Percentiles rank a stretch among this genome's conserved stretches.
Conservation (phyloP, 75 land plant genomes). For the Chamaecyparis obtusa region DNA sequence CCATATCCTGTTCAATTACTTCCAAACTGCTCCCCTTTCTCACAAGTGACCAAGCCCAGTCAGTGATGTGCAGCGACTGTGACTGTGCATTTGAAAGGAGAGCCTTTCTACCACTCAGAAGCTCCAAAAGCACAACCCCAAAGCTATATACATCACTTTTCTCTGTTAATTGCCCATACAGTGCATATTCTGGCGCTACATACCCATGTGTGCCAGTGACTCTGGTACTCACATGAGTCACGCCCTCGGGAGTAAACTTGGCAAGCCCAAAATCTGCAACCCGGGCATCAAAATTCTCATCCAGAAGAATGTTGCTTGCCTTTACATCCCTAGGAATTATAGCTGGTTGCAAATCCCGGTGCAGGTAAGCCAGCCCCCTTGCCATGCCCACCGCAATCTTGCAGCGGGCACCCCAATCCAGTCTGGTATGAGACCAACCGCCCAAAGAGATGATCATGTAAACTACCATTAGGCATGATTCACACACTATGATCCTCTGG, state of each 20-base stretch:
- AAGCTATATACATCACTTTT: conserved; percentile 91
- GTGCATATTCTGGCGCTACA: conserved; percentile 89
- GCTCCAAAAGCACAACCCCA: conserved; percentile 83
- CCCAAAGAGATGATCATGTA: conserved; percentile 79
- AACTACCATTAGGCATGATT: conserved; percentile 76
- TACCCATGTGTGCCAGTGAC: conserved; percentile 92
- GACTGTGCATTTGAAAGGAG: conserved; percentile 21
- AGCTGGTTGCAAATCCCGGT: conserved; percentile 65
- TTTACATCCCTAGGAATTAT: conserved; percentile 94
- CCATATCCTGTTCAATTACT: conserved; percentile 57
- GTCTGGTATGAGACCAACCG: conserved; percentile 19
- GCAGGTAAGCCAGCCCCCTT: conserved; percentile 75
- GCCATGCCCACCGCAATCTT: conserved; percentile 80
- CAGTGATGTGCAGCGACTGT: conserved; percentile 50
- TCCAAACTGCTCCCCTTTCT: conserved; percentile 48
- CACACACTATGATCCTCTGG: conserved; percentile 86
- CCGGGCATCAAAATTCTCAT: conserved; percentile 62
- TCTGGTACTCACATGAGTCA: conserved; percentile 74
- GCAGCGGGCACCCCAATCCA: conserved; percentile 76
- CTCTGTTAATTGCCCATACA: conserved; percentile 84
- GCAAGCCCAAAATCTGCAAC: conserved; percentile 90
- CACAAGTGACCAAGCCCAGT: conserved; percentile 88
- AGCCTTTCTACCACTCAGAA: conserved; percentile 75
- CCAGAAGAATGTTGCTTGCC: conserved; percentile 82
- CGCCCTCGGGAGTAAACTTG: conserved; percentile 78